These are phyloP conservation scores for Juglanconis juglandina DNA, from an alignment of 2,329 filamentous ascomycete genomes.

Conservation along the genomic window DNA sequence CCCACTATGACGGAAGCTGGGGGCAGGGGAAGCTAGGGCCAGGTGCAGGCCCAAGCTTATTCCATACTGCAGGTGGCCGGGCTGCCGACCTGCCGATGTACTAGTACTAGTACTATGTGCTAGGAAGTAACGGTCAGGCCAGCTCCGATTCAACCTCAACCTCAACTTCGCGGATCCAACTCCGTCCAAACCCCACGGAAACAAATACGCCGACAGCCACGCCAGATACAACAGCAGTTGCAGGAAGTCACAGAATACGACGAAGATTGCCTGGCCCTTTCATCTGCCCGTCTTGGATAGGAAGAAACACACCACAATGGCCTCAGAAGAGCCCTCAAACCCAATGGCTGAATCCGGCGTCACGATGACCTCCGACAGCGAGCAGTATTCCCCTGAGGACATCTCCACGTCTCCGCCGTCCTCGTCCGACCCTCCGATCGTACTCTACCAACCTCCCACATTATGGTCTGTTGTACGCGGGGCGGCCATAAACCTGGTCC, in stretches of 20 bases:
- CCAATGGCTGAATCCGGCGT: slow-evolving; percentile 69
- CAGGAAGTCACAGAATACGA: not conserved
- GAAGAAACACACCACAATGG: slow-evolving; percentile 38
- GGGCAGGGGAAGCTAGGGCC: slow-evolving; percentile 11
- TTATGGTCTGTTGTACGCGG: slow-evolving; percentile 81
- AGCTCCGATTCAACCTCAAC: not conserved
- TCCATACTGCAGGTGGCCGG: not conserved
- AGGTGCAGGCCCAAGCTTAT: slow-evolving; percentile 1
- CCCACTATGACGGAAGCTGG: slow-evolving; percentile 10
- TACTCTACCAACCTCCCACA: slow-evolving; percentile 86
- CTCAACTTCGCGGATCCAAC: not conserved
- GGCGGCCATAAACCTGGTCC: slow-evolving; percentile 88
- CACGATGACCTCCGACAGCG: slow-evolving; percentile 78
- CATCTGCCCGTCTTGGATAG: not conserved
- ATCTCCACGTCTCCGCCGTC: slow-evolving; percentile 59
- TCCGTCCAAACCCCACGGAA: not conserved
- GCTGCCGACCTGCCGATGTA: not conserved
- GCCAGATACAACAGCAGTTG: not conserved
- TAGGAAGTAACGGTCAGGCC: not conserved
- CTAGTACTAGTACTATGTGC: not conserved
- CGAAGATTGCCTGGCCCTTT: not conserved
- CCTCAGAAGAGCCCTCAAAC: slow-evolving; percentile 47
- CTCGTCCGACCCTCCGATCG: slow-evolving; percentile 64
- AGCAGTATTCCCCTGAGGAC: slow-evolving; percentile 72
- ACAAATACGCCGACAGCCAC: not conserved